A percentile compares a stretch with the other conserved stretches of the same genome.
phyloP scores from a whole-genome alignment of 2,329 filamentous ascomycete species.

The Penicillium sumatraense region DNA sequence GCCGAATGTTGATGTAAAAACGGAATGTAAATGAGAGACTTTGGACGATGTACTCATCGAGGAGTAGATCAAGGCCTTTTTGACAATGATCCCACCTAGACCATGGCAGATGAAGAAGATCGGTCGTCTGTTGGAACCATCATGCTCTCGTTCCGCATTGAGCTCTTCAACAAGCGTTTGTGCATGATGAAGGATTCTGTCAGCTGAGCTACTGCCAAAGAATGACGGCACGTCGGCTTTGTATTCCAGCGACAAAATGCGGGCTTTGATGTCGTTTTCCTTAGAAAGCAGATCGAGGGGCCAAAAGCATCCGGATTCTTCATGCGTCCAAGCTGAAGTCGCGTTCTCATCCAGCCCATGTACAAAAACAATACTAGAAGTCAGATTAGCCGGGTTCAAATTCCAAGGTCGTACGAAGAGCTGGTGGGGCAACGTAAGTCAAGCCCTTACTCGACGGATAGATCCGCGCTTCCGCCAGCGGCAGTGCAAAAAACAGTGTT shows the following conservation, averaged over 20 bases:
- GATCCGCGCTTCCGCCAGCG: neutral
- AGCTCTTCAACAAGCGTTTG: slow-evolving; percentile 38
- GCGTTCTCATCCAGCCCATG: slow-evolving; percentile 7
- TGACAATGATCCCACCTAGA: slow-evolving; percentile 44
- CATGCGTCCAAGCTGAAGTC: slow-evolving; percentile 6
- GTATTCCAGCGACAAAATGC: slow-evolving; percentile 25
- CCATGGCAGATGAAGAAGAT: slow-evolving; percentile 47
- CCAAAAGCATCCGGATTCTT: slow-evolving; percentile 7
- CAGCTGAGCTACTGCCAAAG: slow-evolving; percentile 3
- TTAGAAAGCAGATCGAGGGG: slow-evolving; percentile 7
- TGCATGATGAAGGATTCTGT: slow-evolving; percentile 25
- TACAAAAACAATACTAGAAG: slow-evolving; percentile 8
- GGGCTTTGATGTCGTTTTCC: slow-evolving; percentile 5
- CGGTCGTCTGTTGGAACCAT: slow-evolving; percentile 25
- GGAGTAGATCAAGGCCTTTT: slow-evolving; percentile 32
- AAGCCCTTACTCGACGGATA: neutral
- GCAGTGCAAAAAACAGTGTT: neutral
- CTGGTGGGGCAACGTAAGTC: neutral
- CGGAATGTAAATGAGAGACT: slow-evolving; percentile 2
- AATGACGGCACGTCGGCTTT: slow-evolving; percentile 8
- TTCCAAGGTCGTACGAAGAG: neutral
- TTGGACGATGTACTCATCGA: slow-evolving; percentile 4
- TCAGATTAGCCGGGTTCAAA: neutral
- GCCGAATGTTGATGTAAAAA: slow-evolving; percentile 32
- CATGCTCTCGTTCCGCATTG: slow-evolving; percentile 33